Base-by-base conservation (phyloP, 805 yeast genomes). In the Saturnispora hagleri region DNA sequence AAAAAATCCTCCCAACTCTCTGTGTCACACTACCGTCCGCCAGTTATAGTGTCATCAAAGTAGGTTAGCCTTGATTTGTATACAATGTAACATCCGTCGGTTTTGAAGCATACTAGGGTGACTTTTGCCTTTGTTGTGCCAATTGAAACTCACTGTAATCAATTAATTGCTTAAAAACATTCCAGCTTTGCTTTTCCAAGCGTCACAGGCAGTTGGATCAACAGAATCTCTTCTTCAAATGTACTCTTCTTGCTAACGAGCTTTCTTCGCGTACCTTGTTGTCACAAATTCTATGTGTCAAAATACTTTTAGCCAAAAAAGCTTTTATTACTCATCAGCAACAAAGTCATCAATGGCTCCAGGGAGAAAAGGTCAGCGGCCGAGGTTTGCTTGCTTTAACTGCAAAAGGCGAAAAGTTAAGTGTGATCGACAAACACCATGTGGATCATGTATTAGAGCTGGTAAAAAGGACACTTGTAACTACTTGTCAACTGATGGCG, bases 401-500 rank as follows among this genome's bases (percentile, higher is more conserved):
- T 48, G 51, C 28, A 41, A 42, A 18, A 28, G 24, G 17, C n/a
- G 46, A 41, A 48, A 48, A 35, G 42, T 48, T 5, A 48, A 42
- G 31, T 48, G 46, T 33, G 46, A 48, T 42, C 28, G 51, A 7
- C 15, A 9, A 13, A 41, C 4, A 5, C 51, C 51, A 2, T 48
- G 51, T 31, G 15, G 33, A 5, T 20, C 41, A 13, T 48, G 46
- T 20, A 22, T 48, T 5, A 41, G 24, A 42, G 33, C 34, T n/a
- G 42, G 34, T 22, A 22, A 15, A 15, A 18, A 18, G 15, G 24
- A 22, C 10, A 18, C 51, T 3, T 48, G 51, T 48, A 12, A 42
- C 15, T 48, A 48, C 15, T 28, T 22, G 17, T 31, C 34, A 13
- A 17, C 18, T 12, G 13, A 44, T 27, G 22, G 34, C 18, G 34